Base-by-base conservation (phyloP, 2,329 filamentous ascomycete species). In the Sarocladium oryzae region DNA sequence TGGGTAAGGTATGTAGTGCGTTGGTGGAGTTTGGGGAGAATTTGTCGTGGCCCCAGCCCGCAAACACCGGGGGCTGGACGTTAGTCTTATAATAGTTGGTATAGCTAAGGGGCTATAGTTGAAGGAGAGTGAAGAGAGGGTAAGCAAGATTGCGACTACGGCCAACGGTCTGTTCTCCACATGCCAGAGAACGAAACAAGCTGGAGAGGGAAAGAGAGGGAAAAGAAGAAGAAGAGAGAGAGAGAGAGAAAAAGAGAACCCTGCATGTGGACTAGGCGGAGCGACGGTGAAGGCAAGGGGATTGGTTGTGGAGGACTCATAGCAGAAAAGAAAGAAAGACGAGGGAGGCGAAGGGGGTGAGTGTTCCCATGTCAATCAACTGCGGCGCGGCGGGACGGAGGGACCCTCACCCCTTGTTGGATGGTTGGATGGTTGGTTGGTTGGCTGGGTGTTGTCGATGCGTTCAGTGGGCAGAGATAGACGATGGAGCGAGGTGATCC, bases 21-120 rank as follows among this genome's bases (percentile, higher is more conserved):
- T 23, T n/a, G 18, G 6, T 7, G 35, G 37, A 9, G 37, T 11
- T 40, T 16, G 40, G 16, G 40, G 15, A 43, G 40, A 43, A 40
- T 20, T 40, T 23, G 16, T 20, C 15, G 16, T n/a, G 16, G 4
- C 7, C 7, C 4, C 9, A n/a, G 37, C 37, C 33, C 16, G 18
- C 21, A 24, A 20, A 5, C 16, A n/a, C n/a, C n/a, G 16, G 37
- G 40, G 40, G 43, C 43, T 48, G 43, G 18, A 48, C 43, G 21
- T 48, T 48, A 48, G 43, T 48, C 43, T 48, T 48, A 48, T 48
- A 48, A 48, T 48, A 48, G 43, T 48, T 16, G 43, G 43, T 48
- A 48, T 48, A 48, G 43, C 43, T 48, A 48, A 48, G 26, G 37
- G 37, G 37, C 24, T 45, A 45, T 45, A 45, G 40, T 15, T 40